Conservation (phyloP, 2,329 filamentous ascomycete genomes). For the Fusarium denticulatum region DNA sequence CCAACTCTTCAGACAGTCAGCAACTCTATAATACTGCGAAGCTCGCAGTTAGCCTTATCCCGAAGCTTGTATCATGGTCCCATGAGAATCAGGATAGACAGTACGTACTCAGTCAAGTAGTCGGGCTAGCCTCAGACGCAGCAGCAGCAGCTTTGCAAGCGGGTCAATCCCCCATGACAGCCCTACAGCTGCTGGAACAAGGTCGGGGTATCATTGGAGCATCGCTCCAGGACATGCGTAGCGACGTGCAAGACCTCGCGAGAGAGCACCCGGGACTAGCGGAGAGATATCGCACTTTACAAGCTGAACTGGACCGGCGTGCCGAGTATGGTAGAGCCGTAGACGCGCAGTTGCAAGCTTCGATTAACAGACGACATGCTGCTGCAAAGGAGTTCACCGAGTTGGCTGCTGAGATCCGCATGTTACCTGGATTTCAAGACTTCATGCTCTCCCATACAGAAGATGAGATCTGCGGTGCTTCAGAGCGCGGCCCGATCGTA, state of each 20-base stretch:
- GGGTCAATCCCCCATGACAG: accelerated
- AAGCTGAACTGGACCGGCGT: neutral
- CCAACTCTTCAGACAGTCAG: neutral
- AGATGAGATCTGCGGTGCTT: neutral
- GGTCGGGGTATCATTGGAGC: neutral
- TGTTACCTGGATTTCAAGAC: neutral
- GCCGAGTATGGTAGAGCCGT: neutral
- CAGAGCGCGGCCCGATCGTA: neutral
- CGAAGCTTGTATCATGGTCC: neutral
- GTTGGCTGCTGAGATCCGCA: neutral
- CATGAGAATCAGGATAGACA: neutral
- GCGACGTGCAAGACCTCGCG: neutral
- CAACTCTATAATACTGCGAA: neutral
- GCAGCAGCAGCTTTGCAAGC: neutral
- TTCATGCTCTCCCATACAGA: neutral
- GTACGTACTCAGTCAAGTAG: neutral
- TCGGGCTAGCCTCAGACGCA: neutral
- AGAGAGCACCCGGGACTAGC: neutral
- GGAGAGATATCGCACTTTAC: neutral
- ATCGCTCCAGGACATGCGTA: neutral
- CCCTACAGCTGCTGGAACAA: neutral
- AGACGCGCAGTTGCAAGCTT: neutral
- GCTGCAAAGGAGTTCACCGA: neutral
- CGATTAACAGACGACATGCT: neutral
- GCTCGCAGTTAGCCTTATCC: neutral